These are phyloP conservation scores for Lipomyces chichibuensis DNA, from an alignment of 805 yeast species.

Conservation along the genomic window DNA sequence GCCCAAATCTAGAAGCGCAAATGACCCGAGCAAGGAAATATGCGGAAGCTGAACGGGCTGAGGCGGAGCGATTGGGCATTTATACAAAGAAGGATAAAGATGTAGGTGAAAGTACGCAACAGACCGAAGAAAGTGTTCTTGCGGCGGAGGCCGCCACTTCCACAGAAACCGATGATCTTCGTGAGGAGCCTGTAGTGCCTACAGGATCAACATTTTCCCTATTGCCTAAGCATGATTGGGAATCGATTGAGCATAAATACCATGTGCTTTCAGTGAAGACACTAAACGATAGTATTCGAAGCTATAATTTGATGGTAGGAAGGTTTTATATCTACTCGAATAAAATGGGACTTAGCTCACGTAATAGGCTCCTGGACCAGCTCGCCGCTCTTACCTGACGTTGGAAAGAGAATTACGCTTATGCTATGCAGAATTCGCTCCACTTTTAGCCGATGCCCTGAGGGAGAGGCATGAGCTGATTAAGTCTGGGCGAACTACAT, in stretches of 20 bases:
- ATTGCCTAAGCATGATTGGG: slow-evolving; percentile 29
- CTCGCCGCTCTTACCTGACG: slow-evolving; percentile 26
- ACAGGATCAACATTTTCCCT: slow-evolving; percentile 4
- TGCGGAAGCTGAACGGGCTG: slow-evolving; percentile 16
- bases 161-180: not conserved
- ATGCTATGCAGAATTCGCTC: slow-evolving; percentile 34
- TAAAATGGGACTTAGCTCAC: not conserved
- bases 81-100: not conserved
- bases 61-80: slow-evolving; percentile 4
- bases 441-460: slow-evolving; percentile 22
- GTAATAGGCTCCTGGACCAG: slow-evolving; percentile 31
- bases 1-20: slow-evolving; percentile 44
- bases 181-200: not conserved
- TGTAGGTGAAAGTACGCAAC: not conserved
- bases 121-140: not conserved
- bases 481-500: slow-evolving; percentile 14
- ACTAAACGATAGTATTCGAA: slow-evolving; percentile 30
- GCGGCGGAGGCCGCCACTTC: not conserved
- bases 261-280: slow-evolving; percentile 33
- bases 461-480: slow-evolving; percentile 24
- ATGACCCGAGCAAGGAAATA: slow-evolving; percentile 16
- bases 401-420: slow-evolving; percentile 23
- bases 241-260: slow-evolving; percentile 25
- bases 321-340: not conserved
- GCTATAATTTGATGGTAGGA: slow-evolving; percentile 33